phyloP scores from a whole-genome alignment of 306 rosid species.

The Amphicarpaea edgeworthii region DNA sequence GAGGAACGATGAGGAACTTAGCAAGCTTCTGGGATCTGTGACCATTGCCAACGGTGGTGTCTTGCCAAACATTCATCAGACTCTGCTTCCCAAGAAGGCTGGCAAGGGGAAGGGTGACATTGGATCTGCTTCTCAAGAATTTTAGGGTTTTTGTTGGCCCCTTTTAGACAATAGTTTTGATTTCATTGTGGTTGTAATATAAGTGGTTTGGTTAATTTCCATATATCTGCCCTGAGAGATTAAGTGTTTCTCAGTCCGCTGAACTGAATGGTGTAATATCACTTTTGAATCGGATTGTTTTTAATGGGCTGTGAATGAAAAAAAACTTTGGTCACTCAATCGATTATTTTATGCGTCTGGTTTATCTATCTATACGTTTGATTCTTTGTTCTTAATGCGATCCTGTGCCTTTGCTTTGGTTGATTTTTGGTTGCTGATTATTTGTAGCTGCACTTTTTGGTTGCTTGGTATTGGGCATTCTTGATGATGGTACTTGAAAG shows the following conservation, averaged over 20 bases:
- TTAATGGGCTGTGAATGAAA: not conserved
- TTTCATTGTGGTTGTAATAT: slow-evolving; percentile 47
- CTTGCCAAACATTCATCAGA: slow-evolving; percentile 73
- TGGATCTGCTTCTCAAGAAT: slow-evolving; percentile 90
- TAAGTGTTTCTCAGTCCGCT: not conserved
- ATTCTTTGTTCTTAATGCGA: too few relatives aligned
- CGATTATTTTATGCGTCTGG: too few relatives aligned
- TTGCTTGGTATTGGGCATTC: too few relatives aligned
- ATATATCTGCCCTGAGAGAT: not conserved
- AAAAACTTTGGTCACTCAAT: not conserved
- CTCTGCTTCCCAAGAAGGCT: slow-evolving; percentile 74
- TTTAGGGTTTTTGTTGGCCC: slow-evolving; percentile 42
- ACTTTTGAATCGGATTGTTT: not conserved
- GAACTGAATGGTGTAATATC: not conserved
- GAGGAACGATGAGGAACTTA: slow-evolving; percentile 84
- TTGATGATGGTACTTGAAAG: not conserved
- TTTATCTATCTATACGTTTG: too few relatives aligned
- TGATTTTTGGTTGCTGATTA: not conserved
- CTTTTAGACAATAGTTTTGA: not conserved
- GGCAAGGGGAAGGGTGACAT: slow-evolving; percentile 83
- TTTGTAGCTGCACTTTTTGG: not conserved
- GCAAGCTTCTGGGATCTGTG: slow-evolving; percentile 83
- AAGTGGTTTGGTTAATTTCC: slow-evolving; percentile 6
- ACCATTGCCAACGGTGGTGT: slow-evolving; percentile 86
- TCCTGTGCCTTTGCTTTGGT: not conserved